Evolutionary conservation across 345 rosid species (phyloP), one percentile per base, ranked within the genome.

Genomic region (Bruguiera gymnorhiza): DNA sequence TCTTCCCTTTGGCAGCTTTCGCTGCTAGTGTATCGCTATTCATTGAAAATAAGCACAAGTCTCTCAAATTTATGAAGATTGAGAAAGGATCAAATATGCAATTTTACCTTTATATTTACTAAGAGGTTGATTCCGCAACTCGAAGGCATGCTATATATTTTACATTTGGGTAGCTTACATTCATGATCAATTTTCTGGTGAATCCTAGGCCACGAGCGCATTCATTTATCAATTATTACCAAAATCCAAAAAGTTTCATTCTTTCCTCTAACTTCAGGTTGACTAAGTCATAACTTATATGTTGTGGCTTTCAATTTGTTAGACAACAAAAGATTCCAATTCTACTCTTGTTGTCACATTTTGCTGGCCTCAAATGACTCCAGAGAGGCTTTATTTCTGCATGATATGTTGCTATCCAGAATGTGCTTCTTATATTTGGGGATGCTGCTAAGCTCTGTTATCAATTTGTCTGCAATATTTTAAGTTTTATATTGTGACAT

Each of bases 401-500:
- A 34, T 34, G 37, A 34, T 8, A 34, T 34, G 50, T 43, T 66
- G 58, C 21, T 20, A 2, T 54, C 21, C 4, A 54, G 21, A 54
- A 24, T 11, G 11, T 54, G 21, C 27, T 24, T 11, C 11, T n/a
- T 11, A 54, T 54, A 20, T 54, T 21, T n/a, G 58, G 26, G 24
- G 21, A 24, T 24, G 13, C 2, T 56, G 30, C 24, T 24, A 3
- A 56, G 60, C 26, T 3, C 30, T 27, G 9, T 56, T 56, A 9
- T 56, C 60, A 56, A 15, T 21, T 9, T 24, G 8, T 56, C 19
- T 4, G 26, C 30, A 24, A 56, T 10, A 24, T 24, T 27, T 9
- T 56, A 56, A 27, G 60, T 23, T 24, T 24, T 52, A 75, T 59
- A 62, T 63, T 8, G 58, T 57, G 21, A 29, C 50, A 73, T 65